These are phyloP conservation scores for Hyaloraphidium curvatum DNA, from an alignment of 192 early-diverging fungal species.

Conservation along the genomic window DNA sequence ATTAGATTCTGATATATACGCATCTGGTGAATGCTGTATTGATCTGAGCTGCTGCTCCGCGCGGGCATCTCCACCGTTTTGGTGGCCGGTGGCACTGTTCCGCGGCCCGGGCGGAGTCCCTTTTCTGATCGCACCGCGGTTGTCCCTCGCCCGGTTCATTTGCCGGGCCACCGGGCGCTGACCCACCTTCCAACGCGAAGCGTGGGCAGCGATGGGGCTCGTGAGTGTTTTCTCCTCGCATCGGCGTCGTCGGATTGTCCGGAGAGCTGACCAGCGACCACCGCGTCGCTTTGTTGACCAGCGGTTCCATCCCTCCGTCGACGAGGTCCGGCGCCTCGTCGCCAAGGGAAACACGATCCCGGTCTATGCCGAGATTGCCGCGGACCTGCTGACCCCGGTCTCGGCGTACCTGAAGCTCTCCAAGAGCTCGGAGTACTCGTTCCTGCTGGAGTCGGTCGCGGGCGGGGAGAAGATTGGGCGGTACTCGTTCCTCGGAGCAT, in stretches of 20 bases:
- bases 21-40: no score
- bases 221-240: not conserved
- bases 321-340: slow-evolving; percentile 45
- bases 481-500: slow-evolving; percentile 88
- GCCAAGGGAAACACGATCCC: slow-evolving; percentile 62
- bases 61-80: no score
- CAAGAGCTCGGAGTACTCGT: slow-evolving; percentile 64
- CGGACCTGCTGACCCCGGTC: slow-evolving; percentile 90
- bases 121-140: no score
- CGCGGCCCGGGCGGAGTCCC: no score
- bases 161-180: not conserved
- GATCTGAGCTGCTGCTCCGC: no score
- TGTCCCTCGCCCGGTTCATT: no score
- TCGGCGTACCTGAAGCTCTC: slow-evolving; percentile 84
- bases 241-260: slow-evolving; percentile 8
- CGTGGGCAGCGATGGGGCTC: not conserved
- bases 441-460: slow-evolving; percentile 82
- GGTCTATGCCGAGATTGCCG: slow-evolving; percentile 65
- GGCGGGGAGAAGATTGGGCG: slow-evolving; percentile 90
- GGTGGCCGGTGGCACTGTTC: no score
- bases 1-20: no score
- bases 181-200: not conserved
- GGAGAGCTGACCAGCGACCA: no score
- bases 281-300: slow-evolving; percentile 6
- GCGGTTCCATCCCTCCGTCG: slow-evolving; percentile 36